Base-by-base conservation (phyloP, 164 flowering plant genomes). In the Vitis labrusca region DNA sequence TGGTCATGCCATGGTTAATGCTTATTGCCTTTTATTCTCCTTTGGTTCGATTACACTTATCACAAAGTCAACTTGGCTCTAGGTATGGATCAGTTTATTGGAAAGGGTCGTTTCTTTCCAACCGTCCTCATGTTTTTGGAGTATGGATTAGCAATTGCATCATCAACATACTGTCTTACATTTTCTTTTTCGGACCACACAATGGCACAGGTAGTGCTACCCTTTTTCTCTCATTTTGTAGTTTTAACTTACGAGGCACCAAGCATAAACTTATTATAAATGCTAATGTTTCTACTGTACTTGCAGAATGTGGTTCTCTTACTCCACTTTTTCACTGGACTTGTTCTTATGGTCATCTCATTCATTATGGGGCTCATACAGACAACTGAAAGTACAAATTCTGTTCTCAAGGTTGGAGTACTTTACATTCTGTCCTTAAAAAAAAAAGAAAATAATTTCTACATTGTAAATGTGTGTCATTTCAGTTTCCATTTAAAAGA, bases 111-210 rank as follows among this genome's bases (percentile, higher is more conserved):
- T 63, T 65, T 95, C 61, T 79, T 87, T 65, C 84, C 92, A 2
- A 91, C 97, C 1, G 69, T 87, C 50, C 67, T 86, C 71, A 71
- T 95, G 80, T 89, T 95, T 79, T 27, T 90, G 77, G 97, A 82
- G 75, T 95, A 91, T 84, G 99, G 98, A 50, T 72, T 88, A 71
- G 93, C 99, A 54, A 68, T 90, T 76, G 94, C 99, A 63, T 88
- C 98, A 53, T 93, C 96, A 77, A 93, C 99, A 61, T 95, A 95
- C 80, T 95, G 98, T 79, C 93, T 95, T 61, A 89, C 97, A 5
- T 95, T 95, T 79, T 88, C 86, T 85, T 93, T 95, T 79, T 78
- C 86, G 56, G 99, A 95, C 48, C 99, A 95, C 81, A 84, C 87
- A 37, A 75, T 88, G 84, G 99, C 99, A 59, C 99, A 95, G 94